phyloP scores from a whole-genome alignment of 106 monocot genomes.

The Apostasia shenzhenica region DNA sequence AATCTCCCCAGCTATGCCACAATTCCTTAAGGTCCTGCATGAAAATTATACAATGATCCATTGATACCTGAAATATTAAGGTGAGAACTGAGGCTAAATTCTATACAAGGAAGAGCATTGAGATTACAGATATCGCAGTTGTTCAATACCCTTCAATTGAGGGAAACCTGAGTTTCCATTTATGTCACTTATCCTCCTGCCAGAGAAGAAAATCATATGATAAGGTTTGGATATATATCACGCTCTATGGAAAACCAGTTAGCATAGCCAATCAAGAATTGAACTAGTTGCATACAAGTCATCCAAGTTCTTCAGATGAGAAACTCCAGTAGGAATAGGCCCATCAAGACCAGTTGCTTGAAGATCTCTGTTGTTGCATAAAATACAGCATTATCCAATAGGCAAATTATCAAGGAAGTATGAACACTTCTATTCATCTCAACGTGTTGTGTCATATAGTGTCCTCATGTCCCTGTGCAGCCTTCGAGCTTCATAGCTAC shows the following conservation, averaged over 20 bases:
- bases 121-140: slow-evolving; percentile 1
- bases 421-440: too few relatives aligned
- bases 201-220: neutral
- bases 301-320: slow-evolving; percentile 1
- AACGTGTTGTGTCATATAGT: too few relatives aligned
- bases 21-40: slow-evolving; percentile 7
- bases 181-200: slow-evolving; percentile 8
- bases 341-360: slow-evolving; percentile 11
- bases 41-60: neutral
- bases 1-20: slow-evolving; percentile 9
- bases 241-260: too few relatives aligned
- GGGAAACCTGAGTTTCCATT: slow-evolving; percentile 6
- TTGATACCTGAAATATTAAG: neutral
- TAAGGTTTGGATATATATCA: neutral
- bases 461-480: too few relatives aligned
- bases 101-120: neutral
- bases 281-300: slow-evolving; percentile 1
- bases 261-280: neutral
- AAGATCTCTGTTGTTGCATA: slow-evolving; percentile 3
- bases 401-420: too few relatives aligned
- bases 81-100: neutral
- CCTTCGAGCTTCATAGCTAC: too few relatives aligned
- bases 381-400: neutral
- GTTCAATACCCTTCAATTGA: slow-evolving; percentile 2
- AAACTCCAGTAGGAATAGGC: slow-evolving; percentile 2